Evolutionary conservation across 108 stramenopile genomes (phyloP), one percentile per base, ranked within the genome.

Genomic region (Fistulifera solaris): DNA sequence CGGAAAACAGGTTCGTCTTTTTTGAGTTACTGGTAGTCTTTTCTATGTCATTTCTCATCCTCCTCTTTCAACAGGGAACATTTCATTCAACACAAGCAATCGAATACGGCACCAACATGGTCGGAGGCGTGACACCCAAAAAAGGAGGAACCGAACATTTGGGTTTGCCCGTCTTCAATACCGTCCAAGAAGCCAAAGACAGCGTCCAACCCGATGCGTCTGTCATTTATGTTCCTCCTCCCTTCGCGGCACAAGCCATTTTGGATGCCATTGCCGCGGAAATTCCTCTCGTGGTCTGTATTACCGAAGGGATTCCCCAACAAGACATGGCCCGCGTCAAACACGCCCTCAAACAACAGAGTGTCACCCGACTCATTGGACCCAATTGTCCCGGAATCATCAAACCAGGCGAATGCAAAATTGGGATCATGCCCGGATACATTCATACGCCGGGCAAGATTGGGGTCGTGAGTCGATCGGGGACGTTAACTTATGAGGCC

Each of bases 371-470:
- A 16, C 73, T 99, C 41, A 96, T 99, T 58, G 98, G 98, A 14
- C 98, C 98, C 47, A 99, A 99, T 80, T 99, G 98, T 76, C 98
- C 98, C 17, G 95, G 54, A 52, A 99, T 99, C 65, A 99, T 99
- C 91, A 99, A 99, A 75, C 96, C 98, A 0, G 95, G 89, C 22
- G 98, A 98, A 76, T 97, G 94, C 76, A 99, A 99, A 74, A 96
- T 99, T 57, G 98, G 98, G 27, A 99, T 99, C 82, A 99, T 99
- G 98, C 98, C 98, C 39, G 98, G 98, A 52, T 95, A 97, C 81
- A 99, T 99, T 78, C 98, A 99, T 75, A 65, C 58, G 66, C 60
- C 58, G 47, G 98, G 98, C 31, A 96, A 94, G 69, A 97, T 99
- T 65, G 98, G 98, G 54, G 93, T 99, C 24, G 98, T 99, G 10